These are phyloP conservation scores for Cutaneotrichosporon spelunceum DNA, from an alignment of 1,284 basidiomycete genomes.

Conservation along the genomic window DNA sequence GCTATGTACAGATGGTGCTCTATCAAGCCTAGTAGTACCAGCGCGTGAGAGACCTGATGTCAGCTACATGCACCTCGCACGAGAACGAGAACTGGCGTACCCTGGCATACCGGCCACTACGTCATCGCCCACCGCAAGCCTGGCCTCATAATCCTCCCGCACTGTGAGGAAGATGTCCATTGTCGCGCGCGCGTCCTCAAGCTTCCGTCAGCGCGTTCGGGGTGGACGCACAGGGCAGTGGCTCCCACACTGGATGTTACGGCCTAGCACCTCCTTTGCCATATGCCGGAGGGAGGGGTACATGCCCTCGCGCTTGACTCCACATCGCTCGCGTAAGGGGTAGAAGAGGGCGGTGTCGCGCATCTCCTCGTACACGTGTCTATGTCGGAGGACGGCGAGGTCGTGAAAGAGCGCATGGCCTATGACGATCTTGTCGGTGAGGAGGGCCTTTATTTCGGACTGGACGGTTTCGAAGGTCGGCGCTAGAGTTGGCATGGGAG, in stretches of 20 bases:
- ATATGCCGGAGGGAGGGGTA: slow-evolving; percentile 54
- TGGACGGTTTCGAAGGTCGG: slow-evolving; percentile 75
- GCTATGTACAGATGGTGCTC: background rate
- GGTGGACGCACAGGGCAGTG: slow-evolving; percentile 12
- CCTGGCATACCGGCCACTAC: slow-evolving; percentile 36
- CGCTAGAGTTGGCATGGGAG: slow-evolving; percentile 57
- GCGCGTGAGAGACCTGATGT: slow-evolving; percentile 29
- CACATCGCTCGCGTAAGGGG: slow-evolving; percentile 47
- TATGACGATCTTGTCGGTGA: slow-evolving; percentile 76
- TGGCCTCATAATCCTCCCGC: slow-evolving; percentile 37
- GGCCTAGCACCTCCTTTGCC: slow-evolving; percentile 52
- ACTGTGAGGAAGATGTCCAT: slow-evolving; percentile 43
- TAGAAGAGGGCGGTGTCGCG: slow-evolving; percentile 56
- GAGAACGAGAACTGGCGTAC: too few species aligned
- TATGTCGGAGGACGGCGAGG: slow-evolving; percentile 61
- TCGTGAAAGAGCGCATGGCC: slow-evolving; percentile 93
- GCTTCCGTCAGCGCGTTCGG: slow-evolving; percentile 20
- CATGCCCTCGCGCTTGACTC: slow-evolving; percentile 38
- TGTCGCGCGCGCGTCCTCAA: slow-evolving; percentile 42
- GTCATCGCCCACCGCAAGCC: slow-evolving; percentile 30
- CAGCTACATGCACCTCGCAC: too few species aligned
- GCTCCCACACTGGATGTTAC: slow-evolving; percentile 52
- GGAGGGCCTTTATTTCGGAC: slow-evolving; percentile 65
- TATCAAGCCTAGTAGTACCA: slow-evolving; percentile 31
- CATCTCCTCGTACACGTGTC: slow-evolving; percentile 53